phyloP scores from a whole-genome alignment of 805 yeast genomes.

The Saccharomycopsis malanga region DNA sequence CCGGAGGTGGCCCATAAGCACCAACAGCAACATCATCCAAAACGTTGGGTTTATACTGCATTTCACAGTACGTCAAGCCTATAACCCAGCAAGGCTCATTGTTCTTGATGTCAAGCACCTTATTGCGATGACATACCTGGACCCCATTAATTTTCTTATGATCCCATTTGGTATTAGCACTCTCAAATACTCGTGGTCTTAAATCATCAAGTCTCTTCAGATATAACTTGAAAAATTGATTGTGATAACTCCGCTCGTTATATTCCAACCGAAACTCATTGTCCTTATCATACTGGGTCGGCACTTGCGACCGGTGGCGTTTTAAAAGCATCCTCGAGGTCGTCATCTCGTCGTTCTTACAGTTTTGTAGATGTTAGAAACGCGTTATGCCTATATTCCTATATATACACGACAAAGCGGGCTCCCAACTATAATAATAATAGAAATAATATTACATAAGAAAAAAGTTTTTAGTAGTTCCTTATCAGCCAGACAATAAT shows the following conservation, averaged over 20 bases:
- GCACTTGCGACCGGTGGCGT: slow-evolving; percentile 4
- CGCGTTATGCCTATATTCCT: too few relatives aligned
- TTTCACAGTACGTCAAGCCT: slow-evolving; percentile 81
- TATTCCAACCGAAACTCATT: slow-evolving; percentile 26
- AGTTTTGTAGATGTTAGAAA: too few relatives aligned
- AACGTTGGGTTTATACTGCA: slow-evolving; percentile 80
- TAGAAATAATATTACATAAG: too few relatives aligned
- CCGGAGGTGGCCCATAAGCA: slow-evolving; percentile 35
- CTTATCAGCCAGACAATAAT: too few relatives aligned
- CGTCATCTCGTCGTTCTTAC: too few relatives aligned
- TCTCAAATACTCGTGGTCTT: slow-evolving; percentile 39
- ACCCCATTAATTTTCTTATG: slow-evolving; percentile 36
- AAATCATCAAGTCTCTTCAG: slow-evolving; percentile 43
- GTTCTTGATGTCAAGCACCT: slow-evolving; percentile 54
- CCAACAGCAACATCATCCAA: slow-evolving; percentile 68
- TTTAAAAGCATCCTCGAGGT: background rate
- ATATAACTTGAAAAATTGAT: slow-evolving; percentile 56
- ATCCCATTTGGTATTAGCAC: slow-evolving; percentile 52
- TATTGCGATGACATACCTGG: slow-evolving; percentile 35
- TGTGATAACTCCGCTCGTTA: slow-evolving; percentile 38
- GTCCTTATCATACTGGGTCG: slow-evolving; percentile 4
- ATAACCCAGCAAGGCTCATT: slow-evolving; percentile 70
- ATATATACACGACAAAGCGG: too few relatives aligned
- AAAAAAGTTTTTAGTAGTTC: too few relatives aligned
- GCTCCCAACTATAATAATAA: too few relatives aligned